Percentiles rank a stretch among this genome's conserved stretches.
phyloP scores from a whole-genome alignment of 495 filamentous ascomycete genomes.

The Elasticomyces elasticus region DNA sequence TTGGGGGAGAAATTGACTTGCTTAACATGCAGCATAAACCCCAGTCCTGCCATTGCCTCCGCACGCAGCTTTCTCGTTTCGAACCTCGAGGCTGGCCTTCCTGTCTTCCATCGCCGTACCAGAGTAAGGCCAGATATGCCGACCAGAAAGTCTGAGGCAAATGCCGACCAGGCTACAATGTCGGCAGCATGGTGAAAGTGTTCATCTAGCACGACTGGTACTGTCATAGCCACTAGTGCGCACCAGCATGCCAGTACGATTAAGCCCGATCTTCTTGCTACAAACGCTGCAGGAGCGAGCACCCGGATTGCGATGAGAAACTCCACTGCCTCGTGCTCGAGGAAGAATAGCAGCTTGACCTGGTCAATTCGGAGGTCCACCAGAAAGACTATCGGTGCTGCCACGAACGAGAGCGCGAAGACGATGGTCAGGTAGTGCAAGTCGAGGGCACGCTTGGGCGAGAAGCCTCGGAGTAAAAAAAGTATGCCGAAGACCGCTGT shows the following conservation, averaged over 20 bases:
- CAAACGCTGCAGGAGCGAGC: background rate
- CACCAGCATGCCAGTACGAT: constrained; percentile 1
- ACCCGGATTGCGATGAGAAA: background rate
- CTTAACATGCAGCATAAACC: background rate
- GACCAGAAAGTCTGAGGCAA: background rate
- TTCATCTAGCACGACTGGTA: background rate
- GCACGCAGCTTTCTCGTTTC: background rate
- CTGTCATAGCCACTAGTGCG: background rate
- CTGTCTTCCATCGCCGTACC: background rate
- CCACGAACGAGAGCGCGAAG: constrained; percentile 1
- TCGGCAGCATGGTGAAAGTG: background rate
- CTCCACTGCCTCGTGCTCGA: constrained; percentile 1
- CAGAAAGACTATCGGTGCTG: background rate
- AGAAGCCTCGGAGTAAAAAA: background rate
- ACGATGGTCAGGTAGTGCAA: constrained; percentile 4
- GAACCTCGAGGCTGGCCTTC: background rate
- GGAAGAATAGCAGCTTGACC: constrained; percentile 1
- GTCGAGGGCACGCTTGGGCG: background rate
- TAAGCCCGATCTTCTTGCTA: background rate
- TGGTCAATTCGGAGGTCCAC: background rate
- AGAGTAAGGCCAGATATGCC: background rate
- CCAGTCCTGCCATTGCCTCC: background rate
- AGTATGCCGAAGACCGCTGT: constrained; percentile 3
- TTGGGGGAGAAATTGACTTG: background rate
- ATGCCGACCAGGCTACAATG: background rate